These are phyloP conservation scores for Vitis rupestris DNA, from an alignment of 164 flowering plant species.

Conservation along the genomic window DNA sequence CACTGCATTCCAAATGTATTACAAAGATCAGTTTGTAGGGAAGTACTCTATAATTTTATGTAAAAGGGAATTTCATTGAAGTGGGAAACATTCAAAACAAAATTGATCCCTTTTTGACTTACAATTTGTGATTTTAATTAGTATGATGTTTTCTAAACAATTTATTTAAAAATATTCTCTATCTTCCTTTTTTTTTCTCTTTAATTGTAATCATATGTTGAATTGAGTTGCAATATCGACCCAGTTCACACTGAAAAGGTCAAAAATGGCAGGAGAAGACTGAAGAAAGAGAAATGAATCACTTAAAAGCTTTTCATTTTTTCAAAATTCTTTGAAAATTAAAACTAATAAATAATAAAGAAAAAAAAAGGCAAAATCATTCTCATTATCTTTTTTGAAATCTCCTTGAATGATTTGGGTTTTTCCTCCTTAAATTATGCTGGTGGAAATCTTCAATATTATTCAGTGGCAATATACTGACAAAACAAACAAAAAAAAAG, in stretches of 20 bases:
- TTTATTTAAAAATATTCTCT: too few relatives aligned
- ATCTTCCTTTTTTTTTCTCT: too few relatives aligned
- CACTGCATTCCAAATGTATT: conserved; percentile 36
- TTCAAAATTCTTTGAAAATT: not conserved
- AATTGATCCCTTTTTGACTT: too few relatives aligned
- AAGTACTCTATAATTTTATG: not conserved
- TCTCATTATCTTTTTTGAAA: conserved; percentile 1
- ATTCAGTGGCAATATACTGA: conserved; percentile 24
- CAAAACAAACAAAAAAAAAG: conserved; percentile 21
- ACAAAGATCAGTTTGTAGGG: not conserved
- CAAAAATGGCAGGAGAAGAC: too few relatives aligned
- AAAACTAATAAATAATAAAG: not conserved
- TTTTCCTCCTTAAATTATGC: conserved; percentile 8
- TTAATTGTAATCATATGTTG: too few relatives aligned
- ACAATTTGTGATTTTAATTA: too few relatives aligned
- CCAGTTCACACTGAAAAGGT: too few relatives aligned
- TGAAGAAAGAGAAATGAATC: too few relatives aligned
- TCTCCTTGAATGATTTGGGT: not conserved
- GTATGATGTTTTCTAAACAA: too few relatives aligned
- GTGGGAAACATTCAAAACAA: too few relatives aligned
- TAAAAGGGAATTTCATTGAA: not conserved
- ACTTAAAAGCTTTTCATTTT: not conserved
- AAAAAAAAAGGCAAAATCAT: not conserved
- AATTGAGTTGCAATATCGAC: too few relatives aligned
- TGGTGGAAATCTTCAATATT: conserved; percentile 5